Evolutionary conservation across 371 early-diverging fungal species (phyloP), one percentile per base, ranked within the genome.

Genomic region (Chytridium lagenaria): DNA sequence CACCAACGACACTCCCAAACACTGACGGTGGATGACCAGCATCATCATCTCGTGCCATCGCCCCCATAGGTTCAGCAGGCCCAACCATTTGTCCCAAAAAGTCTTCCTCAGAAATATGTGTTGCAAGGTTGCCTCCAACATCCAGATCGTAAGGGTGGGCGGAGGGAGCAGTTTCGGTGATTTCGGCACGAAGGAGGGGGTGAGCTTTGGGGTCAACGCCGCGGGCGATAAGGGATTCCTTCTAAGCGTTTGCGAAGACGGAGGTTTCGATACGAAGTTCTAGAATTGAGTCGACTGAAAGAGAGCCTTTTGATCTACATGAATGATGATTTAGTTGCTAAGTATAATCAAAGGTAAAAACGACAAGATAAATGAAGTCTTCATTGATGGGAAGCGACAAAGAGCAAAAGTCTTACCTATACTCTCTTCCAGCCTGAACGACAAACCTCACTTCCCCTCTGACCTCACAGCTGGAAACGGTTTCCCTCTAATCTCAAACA

Each of bases 251-350:
- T 30, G 76, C 69, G 23, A 80, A 50, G 55, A 73, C 70, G 16
- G 77, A 52, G 50, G 74, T 80, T 50, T 77, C 76, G 37, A 80
- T 74, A 22, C 78, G 77, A 16, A 71, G 71, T 44, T 80, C 80
- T n/a, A 80, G 33, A 36, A 80, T 66, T 50, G 73, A 72, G 71
- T 80, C 78, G 26, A 80, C 37, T 23, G 74, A 50, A 31, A 66
- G 23, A 26, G 78, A 72, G 34, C 50, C 73, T 28, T 49, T 59
- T 30, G 71, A 49, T 23, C 55, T 44, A 19, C 12, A 44, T 12
- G 19, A 44, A 44, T 7, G 44, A 19, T n/a, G n/a, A n/a, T n/a
- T n/a, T n/a, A n/a, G n/a, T n/a, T n/a, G n/a, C n/a, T n/a, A n/a
- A n/a, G n/a, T n/a, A n/a, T n/a, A n/a, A n/a, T n/a, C n/a, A n/a